Base-by-base conservation (phyloP, 345 rosid genomes). In the Gossypium herbaceum region DNA sequence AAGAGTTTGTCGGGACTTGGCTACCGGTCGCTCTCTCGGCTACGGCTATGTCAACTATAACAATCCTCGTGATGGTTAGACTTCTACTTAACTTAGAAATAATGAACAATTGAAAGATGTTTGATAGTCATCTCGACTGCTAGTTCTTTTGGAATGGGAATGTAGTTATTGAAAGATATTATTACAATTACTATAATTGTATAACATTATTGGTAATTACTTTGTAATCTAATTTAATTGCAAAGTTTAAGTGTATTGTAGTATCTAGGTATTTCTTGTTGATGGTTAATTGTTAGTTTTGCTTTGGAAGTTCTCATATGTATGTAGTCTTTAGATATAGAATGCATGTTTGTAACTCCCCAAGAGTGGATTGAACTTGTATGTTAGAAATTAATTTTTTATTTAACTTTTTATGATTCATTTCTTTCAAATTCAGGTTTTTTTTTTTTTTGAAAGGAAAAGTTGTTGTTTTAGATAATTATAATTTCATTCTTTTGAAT, bases 21-120 rank as follows among this genome's bases (percentile, higher is more conserved):
- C 83, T 27, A 88, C 92, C 22, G 84, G 93, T 65, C 82, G 90
- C 52, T 91, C 98, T 72, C 95, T 93, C 20, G 95, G 97, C 54
- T 93, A 94, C 76, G 98, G 90, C 54, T 94, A 94, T 47, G 92
- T 94, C 25, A 94, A 92, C 84, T 94, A 82, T 59, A 83, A 83
- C 84, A 84, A 85, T 72, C 85, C 93, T 79, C 86, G 81, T 52
- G 98, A 94, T 84, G 97, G 97, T 92, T 44, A 79, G 85, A 15
- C 77, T 76, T n/a, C 12, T 65, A 0, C 71, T 47, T 25, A 13
- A 9, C 0, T 48, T 20, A 20, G 22, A 20, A 75, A 10, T 69
- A 71, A 80, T 78, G 2, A 69, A 34, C 15, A 41, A n/a, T 44
- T 47, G 50, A 62, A 29, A 45, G 20, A 50, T 44, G 54, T 66